These are phyloP conservation scores for Fragaria vesca DNA, from an alignment of 306 rosid species.

Conservation along the genomic window DNA sequence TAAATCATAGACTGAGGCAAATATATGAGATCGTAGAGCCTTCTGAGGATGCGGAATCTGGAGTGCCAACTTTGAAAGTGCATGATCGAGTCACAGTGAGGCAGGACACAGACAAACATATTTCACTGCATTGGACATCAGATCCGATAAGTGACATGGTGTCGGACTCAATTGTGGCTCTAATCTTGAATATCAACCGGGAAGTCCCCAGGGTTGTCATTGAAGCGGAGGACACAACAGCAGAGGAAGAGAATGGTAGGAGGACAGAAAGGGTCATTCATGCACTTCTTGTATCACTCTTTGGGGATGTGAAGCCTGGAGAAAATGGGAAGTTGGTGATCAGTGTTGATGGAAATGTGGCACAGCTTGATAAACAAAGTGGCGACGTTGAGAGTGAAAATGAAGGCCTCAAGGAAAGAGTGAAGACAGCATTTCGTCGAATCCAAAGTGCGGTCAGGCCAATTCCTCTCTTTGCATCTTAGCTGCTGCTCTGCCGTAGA, in stretches of 20 bases:
- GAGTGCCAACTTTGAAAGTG: slow-evolving; percentile 58
- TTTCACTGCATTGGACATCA: slow-evolving; percentile 86
- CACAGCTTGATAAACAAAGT: slow-evolving; percentile 71
- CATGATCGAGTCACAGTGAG: slow-evolving; percentile 73
- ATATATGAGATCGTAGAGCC: slow-evolving; percentile 79
- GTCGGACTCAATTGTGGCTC: slow-evolving; percentile 81
- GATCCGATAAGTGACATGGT: slow-evolving; percentile 93
- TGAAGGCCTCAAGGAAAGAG: slow-evolving; percentile 88
- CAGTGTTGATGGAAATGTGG: slow-evolving; percentile 74
- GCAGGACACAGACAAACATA: slow-evolving; percentile 80
- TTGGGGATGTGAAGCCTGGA: slow-evolving; percentile 78
- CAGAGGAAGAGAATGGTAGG: slow-evolving; percentile 70
- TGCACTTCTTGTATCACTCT: slow-evolving; percentile 78
- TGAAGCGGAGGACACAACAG: slow-evolving; percentile 58
- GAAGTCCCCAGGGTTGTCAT: slow-evolving; percentile 67
- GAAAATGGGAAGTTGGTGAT: slow-evolving; percentile 80
- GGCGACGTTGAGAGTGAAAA: slow-evolving; percentile 86
- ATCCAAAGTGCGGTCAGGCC: slow-evolving; percentile 79
- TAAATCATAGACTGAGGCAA: slow-evolving; percentile 66
- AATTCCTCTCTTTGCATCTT: slow-evolving; percentile 59
- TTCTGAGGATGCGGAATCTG: slow-evolving; percentile 77
- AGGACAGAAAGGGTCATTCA: slow-evolving; percentile 69
- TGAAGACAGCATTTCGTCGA: slow-evolving; percentile 63
- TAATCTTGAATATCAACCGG: slow-evolving; percentile 65
- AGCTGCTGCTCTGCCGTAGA: slow-evolving; percentile 24